These are phyloP conservation scores for Pichia sp. DNA, from an alignment of 1,139 yeast species.

Conservation along the genomic window DNA sequence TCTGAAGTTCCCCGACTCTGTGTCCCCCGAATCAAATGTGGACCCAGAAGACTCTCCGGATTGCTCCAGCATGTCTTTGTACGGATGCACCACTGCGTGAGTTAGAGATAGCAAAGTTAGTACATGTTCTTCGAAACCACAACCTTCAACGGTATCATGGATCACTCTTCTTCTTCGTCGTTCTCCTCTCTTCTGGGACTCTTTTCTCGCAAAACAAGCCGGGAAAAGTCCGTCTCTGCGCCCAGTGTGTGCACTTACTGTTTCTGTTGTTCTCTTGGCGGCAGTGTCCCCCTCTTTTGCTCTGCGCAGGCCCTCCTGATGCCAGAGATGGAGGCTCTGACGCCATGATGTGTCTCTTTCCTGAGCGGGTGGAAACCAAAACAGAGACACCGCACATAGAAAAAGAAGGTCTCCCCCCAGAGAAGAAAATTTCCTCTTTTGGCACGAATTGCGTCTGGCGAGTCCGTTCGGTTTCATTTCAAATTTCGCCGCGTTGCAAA, in stretches of 20 bases:
- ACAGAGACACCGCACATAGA: neutral
- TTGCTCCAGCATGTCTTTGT: conserved; percentile 7
- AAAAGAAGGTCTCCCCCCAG: neutral
- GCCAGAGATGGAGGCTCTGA: neutral
- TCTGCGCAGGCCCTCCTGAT: neutral
- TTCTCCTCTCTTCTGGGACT: neutral
- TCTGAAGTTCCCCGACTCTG: conserved; percentile 43
- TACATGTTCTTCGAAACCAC: neutral
- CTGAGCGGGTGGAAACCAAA: neutral
- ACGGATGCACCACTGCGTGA: conserved; percentile 15
- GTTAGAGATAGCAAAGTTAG: neutral
- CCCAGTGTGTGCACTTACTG: no score
- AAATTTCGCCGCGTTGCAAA: neutral
- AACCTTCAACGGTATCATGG: neutral
- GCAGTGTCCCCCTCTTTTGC: no score
- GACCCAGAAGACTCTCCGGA: neutral
- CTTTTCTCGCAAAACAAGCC: neutral
- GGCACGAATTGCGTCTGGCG: neutral
- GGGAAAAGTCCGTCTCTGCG: no score
- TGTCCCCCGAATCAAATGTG: conserved; percentile 31
- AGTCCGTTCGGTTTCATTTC: neutral
- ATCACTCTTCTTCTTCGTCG: neutral
- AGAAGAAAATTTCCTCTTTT: neutral
- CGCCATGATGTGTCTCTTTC: neutral
- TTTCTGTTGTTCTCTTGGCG: no score